These are phyloP conservation scores for Pezicula radicicola DNA, from an alignment of 2,329 filamentous ascomycete species.

Conservation along the genomic window DNA sequence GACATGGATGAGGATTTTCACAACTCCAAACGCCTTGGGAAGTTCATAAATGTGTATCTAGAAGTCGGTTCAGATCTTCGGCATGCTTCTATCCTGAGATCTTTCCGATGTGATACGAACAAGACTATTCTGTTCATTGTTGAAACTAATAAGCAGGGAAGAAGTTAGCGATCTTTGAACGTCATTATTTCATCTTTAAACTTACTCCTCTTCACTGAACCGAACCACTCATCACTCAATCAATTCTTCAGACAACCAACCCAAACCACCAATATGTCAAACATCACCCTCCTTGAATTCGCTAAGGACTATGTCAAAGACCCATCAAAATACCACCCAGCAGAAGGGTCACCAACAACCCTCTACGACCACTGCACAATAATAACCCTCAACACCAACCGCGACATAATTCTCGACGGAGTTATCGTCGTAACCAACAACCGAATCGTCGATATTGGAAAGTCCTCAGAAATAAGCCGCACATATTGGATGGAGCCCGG, in stretches of 20 bases:
- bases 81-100: too few species aligned
- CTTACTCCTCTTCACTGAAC: too few species aligned
- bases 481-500: conserved; percentile 22
- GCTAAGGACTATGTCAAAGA: not conserved
- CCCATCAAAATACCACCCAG: not conserved
- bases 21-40: not conserved
- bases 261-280: too few species aligned
- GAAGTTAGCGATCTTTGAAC: too few species aligned
- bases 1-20: not conserved
- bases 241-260: too few species aligned
- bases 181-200: too few species aligned
- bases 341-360: not conserved
- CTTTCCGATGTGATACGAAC: too few species aligned
- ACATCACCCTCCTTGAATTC: too few species aligned
- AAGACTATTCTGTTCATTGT: too few species aligned
- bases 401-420: conserved; percentile 44
- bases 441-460: conserved; percentile 41
- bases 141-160: too few species aligned
- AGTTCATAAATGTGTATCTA: not conserved
- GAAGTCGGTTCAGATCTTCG: too few species aligned
- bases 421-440: conserved; percentile 37
- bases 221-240: too few species aligned
- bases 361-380: conserved; percentile 34
- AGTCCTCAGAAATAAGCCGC: conserved; percentile 29
- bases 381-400: conserved; percentile 44